Percentiles rank a stretch among this genome's conserved stretches.
Conservation (phyloP, 768 basidiomycete genomes). For the Boletus pseudopeckii region DNA sequence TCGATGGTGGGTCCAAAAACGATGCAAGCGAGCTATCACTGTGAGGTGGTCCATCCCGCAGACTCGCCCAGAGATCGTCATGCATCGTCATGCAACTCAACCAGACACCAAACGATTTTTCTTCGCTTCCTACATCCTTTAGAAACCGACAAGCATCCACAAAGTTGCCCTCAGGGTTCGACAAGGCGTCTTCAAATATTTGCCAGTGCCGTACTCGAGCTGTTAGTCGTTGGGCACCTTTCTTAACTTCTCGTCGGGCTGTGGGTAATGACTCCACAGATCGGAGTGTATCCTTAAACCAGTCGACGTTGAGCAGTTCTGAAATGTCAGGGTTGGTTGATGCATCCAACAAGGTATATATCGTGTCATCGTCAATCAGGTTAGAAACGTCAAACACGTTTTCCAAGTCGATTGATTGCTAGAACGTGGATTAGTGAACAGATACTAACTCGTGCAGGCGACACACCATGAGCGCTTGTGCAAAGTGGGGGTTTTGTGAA, state of each 20-base stretch:
- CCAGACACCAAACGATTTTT: constrained; percentile 70
- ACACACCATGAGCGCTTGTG: constrained; percentile 44
- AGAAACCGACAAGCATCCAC: constrained; percentile 46
- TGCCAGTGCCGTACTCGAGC: constrained; percentile 57
- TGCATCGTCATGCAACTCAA: constrained; percentile 66
- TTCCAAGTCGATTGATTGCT: constrained; percentile 59
- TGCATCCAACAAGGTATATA: constrained; percentile 60
- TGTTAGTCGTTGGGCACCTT: constrained; percentile 46
- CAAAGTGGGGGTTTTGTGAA: constrained; percentile 55
- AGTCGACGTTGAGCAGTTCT: constrained; percentile 41
- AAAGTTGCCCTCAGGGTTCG: constrained; percentile 50
- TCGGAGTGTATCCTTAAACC: constrained; percentile 25
- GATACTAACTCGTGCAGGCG: too few relatives aligned
- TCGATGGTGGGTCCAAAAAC: constrained; percentile 33
- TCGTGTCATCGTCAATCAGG: constrained; percentile 51
- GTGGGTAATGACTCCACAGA: constrained; percentile 27
- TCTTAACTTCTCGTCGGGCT: constrained; percentile 39
- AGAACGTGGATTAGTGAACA: constrained; percentile 10
- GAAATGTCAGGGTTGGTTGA: constrained; percentile 64
- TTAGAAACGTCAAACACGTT: constrained; percentile 51
- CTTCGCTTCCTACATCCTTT: constrained; percentile 59
- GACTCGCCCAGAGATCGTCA: constrained; percentile 39
- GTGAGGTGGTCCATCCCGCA: constrained; percentile 15
- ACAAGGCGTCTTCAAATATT: constrained; percentile 57
- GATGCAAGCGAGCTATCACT: constrained; percentile 35